A percentile compares a stretch with the other conserved stretches of the same genome.
Conservation (phyloP, 2,329 filamentous ascomycete genomes). For the Fusarium pilosicola region DNA sequence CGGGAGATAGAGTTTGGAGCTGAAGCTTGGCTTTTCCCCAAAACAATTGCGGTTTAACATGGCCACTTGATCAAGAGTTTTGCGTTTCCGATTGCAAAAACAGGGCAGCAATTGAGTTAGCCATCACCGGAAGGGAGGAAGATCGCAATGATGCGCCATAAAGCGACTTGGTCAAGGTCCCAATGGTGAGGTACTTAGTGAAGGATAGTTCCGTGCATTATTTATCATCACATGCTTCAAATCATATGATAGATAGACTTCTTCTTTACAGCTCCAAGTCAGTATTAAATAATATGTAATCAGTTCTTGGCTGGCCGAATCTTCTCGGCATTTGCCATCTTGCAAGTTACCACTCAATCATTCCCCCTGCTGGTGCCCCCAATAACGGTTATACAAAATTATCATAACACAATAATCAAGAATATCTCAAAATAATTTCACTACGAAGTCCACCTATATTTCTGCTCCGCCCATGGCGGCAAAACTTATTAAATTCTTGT, state of each 20-base stretch:
- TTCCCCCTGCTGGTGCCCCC: constrained; percentile 2
- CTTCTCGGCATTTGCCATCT: constrained; percentile 4
- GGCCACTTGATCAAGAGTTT: not conserved
- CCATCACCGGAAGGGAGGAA: not conserved
- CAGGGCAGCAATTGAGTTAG: constrained; percentile 4
- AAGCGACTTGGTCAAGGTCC: not conserved
- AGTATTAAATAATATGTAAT: not conserved
- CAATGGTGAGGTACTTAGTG: not conserved
- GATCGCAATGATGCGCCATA: not conserved
- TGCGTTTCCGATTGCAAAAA: not conserved
- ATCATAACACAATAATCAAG: constrained; percentile 24
- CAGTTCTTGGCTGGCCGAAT: not conserved
- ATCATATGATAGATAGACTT: not conserved
- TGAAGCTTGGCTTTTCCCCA: constrained; percentile 20
- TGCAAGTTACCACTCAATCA: not conserved
- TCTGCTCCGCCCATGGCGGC: not conserved
- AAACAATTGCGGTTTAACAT: not conserved
- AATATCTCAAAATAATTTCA: not conserved
- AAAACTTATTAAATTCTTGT: not conserved
- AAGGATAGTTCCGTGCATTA: not conserved
- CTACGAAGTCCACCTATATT: not conserved
- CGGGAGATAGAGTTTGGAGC: constrained; percentile 9
- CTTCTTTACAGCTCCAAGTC: not conserved
- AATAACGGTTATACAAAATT: constrained; percentile 27
- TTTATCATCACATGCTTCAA: not conserved